Evolutionary conservation across 768 basidiomycete species (phyloP).

Genomic region (Lentinula detonsa): DNA sequence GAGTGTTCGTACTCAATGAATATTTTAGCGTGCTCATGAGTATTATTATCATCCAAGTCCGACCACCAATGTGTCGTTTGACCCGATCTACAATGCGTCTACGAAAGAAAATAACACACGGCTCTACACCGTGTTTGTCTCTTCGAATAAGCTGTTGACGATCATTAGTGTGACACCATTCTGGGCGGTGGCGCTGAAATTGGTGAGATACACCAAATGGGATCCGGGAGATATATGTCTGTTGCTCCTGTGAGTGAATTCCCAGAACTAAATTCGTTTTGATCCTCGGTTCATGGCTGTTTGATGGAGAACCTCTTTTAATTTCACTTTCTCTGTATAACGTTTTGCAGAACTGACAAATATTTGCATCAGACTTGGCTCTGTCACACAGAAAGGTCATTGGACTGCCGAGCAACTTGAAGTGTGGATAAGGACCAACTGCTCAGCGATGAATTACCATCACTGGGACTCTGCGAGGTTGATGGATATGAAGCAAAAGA

Average conservation of each 20-base stretch:
- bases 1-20: conserved; percentile 16
- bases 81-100: conserved; percentile 56
- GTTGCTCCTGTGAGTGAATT: conserved; percentile 48
- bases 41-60: conserved; percentile 14
- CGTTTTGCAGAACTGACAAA: background rate
- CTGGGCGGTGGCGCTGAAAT: conserved; percentile 70
- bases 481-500: conserved; percentile 39
- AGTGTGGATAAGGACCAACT: conserved; percentile 48
- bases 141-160: conserved; percentile 42
- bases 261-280: background rate
- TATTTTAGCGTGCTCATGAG: background rate
- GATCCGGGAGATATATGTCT: conserved; percentile 64
- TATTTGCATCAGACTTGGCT: conserved; percentile 42
- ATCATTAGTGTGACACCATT: conserved; percentile 61
- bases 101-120: conserved; percentile 43
- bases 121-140: conserved; percentile 52
- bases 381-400: conserved; percentile 38
- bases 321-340: background rate
- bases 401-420: conserved; percentile 56
- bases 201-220: conserved; percentile 58
- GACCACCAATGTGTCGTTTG: conserved; percentile 27
- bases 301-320: background rate
- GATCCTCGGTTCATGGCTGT: background rate
- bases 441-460: conserved; percentile 61
- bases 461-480: conserved; percentile 38